These are phyloP conservation scores for Malania oleifera DNA, from an alignment of 164 flowering plant genomes.

Conservation along the genomic window DNA sequence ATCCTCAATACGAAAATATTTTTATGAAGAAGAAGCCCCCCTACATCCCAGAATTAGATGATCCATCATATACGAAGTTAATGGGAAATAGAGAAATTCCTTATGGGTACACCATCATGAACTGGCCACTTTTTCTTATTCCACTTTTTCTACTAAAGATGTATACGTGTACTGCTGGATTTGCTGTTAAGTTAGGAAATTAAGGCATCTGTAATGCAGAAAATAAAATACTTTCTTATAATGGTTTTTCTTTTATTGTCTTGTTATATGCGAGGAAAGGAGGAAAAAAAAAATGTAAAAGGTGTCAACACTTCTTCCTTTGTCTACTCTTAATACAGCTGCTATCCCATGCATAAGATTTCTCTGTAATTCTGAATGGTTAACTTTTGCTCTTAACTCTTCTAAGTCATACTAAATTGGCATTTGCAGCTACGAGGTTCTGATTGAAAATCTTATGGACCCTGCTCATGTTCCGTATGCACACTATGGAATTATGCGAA, in stretches of 20 bases:
- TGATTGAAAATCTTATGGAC: slow-evolving; percentile 91
- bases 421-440: slow-evolving; percentile 75
- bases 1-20: slow-evolving; percentile 60
- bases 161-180: too few relatives aligned
- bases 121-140: too few relatives aligned
- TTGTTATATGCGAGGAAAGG: too few relatives aligned
- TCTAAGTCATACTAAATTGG: not conserved
- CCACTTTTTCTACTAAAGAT: too few relatives aligned
- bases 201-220: too few relatives aligned
- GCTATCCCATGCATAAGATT: not conserved
- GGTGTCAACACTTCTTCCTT: too few relatives aligned
- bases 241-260: too few relatives aligned
- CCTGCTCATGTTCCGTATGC: slow-evolving; percentile 95
- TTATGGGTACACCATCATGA: slow-evolving; percentile 61
- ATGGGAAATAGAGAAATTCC: slow-evolving; percentile 73
- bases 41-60: slow-evolving; percentile 74
- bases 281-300: too few relatives aligned
- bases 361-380: not conserved
- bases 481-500: slow-evolving; percentile 69
- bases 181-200: too few relatives aligned
- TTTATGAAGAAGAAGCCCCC: slow-evolving; percentile 56
- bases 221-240: too few relatives aligned
- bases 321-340: too few relatives aligned
- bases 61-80: slow-evolving; percentile 60
- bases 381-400: not conserved